These are phyloP conservation scores for Acephala macrosclerotiorum DNA, from an alignment of 2,329 filamentous ascomycete genomes.

Conservation along the genomic window DNA sequence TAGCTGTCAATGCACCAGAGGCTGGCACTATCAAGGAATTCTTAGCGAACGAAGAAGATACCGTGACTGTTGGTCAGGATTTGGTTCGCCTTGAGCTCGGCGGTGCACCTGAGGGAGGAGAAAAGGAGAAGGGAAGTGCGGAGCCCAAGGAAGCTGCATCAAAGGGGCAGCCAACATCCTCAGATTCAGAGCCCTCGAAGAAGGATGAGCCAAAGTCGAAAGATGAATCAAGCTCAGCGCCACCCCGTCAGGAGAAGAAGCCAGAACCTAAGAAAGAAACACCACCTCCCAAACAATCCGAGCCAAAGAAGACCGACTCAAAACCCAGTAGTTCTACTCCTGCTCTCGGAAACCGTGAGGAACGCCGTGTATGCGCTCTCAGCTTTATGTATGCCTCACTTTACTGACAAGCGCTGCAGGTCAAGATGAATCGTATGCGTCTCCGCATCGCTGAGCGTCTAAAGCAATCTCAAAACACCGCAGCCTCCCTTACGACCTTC, in stretches of 20 bases:
- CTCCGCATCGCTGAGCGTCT: slow-evolving; percentile 95
- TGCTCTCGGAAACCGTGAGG: slow-evolving; percentile 77
- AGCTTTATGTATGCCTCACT: background rate
- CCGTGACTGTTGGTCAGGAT: slow-evolving; percentile 92
- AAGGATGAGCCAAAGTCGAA: slow-evolving; percentile 51
- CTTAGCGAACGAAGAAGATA: slow-evolving; percentile 92
- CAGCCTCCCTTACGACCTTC: slow-evolving; percentile 96
- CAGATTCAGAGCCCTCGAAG: slow-evolving; percentile 46
- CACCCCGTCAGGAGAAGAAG: slow-evolving; percentile 50
- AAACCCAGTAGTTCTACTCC: slow-evolving; percentile 46
- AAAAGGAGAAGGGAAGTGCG: slow-evolving; percentile 55
- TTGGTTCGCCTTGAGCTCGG: slow-evolving; percentile 86
- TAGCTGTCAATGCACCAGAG: slow-evolving; percentile 92
- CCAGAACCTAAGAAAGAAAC: slow-evolving; percentile 48
- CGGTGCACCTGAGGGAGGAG: slow-evolving; percentile 63
- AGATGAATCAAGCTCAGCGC: slow-evolving; percentile 48
- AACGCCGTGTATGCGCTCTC: slow-evolving; percentile 75
- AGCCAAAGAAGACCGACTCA: slow-evolving; percentile 43
- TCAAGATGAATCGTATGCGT: slow-evolving; percentile 99
- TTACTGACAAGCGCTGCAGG: slow-evolving; percentile 56
- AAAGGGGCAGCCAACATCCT: slow-evolving; percentile 62
- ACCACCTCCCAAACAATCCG: slow-evolving; percentile 46
- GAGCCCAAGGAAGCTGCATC: slow-evolving; percentile 67
- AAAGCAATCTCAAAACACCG: slow-evolving; percentile 99
- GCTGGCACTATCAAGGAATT: slow-evolving; percentile 92